phyloP scores from a whole-genome alignment of 208 protist species.

The Leishmania amazonensis region DNA sequence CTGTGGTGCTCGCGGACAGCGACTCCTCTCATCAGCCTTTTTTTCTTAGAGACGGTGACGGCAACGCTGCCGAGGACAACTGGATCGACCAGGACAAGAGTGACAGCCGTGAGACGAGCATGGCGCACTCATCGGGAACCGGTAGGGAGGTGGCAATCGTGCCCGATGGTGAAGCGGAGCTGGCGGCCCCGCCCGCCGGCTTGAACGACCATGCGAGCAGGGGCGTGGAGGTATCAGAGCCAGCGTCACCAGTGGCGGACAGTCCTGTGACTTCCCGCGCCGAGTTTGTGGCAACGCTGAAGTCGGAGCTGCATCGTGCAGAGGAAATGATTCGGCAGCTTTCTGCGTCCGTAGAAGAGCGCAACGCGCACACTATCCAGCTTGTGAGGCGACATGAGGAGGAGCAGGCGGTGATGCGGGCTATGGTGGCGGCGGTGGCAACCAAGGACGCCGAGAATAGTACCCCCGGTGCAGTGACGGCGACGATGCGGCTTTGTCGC shows the following conservation, averaged over 20 bases:
- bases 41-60: background rate
- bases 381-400: conserved; percentile 21
- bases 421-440: conserved; percentile 9
- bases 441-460: conserved; percentile 19
- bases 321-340: conserved; percentile 71
- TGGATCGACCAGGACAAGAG: background rate
- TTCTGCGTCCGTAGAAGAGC: conserved; percentile 36
- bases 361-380: conserved; percentile 23
- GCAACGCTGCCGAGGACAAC: background rate
- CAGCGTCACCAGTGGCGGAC: background rate
- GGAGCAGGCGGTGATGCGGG: conserved; percentile 23
- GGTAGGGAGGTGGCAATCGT: background rate
- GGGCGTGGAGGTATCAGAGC: background rate
- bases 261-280: background rate
- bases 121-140: background rate
- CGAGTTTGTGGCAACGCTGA: conserved; percentile 37
- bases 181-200: background rate
- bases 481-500: conserved; percentile 33
- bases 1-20: conserved; percentile 5
- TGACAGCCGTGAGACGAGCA: background rate
- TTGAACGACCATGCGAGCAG: background rate
- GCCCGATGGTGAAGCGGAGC: no score
- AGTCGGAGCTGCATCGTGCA: conserved; percentile 51
- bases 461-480: conserved; percentile 17
- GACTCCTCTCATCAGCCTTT: background rate